Evolutionary conservation across 2,329 filamentous ascomycete genomes (phyloP), one percentile per base, ranked within the genome.

Genomic region (Fusarium caatingaense): DNA sequence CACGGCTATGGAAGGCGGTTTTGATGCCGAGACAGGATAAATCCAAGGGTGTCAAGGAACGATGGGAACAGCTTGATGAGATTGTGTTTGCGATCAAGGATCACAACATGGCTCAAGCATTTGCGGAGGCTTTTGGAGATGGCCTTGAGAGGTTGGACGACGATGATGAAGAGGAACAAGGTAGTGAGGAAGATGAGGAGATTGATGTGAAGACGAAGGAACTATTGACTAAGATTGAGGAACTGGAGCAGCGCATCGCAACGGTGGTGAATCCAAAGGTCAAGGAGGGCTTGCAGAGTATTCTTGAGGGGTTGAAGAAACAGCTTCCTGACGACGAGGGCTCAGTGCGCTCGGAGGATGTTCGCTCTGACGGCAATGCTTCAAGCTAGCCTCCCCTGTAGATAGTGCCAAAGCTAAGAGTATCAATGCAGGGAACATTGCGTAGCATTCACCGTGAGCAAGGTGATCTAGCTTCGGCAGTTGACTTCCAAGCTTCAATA

Each of bases 41-140:
- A 23, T 72, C 61, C 7, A 72, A 65, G 12, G 41, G 25, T 3
- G 37, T 27, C 1, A 70, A 48, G 5, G 74, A 76, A 47, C 61
- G 58, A 3, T 76, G 72, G 74, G 56, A 64, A 12, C 55, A 55
- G 1, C n/a, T 76, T 1, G 69, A 73, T 6, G 83, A 88, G 11
- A 78, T 90, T 6, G 79, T 88, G 0, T 91, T 91, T 74, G 88
- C 88, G 0, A 87, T 90, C 68, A 82, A 83, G 13, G 84, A 88
- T 60, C 67, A 73, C 0, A 81, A 80, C 6, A 84, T 88, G 81
- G 86, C 87, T 0, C 78, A 78, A 15, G 82, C 83, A 0, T 91
- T 91, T 69, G 80, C 80, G 11, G 69, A 72, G 7, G 82, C 80
- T 0, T 89, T 87, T 74, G 84, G 83, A 0, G 76, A 80, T 15